Evolutionary conservation across 1,284 basidiomycete species (phyloP).

Genomic region (Cryptococcus sp.): DNA sequence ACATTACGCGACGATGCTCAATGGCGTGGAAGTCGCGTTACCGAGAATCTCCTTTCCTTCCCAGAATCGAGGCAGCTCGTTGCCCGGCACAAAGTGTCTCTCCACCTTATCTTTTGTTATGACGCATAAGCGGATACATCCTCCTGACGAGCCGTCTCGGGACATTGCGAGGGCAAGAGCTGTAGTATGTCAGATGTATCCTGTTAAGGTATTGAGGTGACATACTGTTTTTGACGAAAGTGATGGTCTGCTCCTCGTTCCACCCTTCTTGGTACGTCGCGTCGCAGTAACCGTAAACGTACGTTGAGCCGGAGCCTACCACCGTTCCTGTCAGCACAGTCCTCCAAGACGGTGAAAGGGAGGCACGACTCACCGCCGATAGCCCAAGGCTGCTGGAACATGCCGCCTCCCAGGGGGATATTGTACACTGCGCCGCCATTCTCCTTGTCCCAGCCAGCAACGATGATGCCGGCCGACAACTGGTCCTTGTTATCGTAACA

Average conservation of each 20-base stretch:
- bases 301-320: constrained; percentile 92
- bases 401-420: constrained; percentile 88
- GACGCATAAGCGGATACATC: constrained; percentile 95
- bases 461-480: constrained; percentile 92
- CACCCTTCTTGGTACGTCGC: constrained; percentile 96
- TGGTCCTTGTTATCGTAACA: constrained; percentile 94
- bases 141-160: constrained; percentile 96
- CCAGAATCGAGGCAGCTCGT: constrained; percentile 70
- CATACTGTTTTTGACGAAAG: constrained; percentile 93
- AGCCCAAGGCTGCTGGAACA: constrained; percentile 94
- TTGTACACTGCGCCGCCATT: constrained; percentile 95
- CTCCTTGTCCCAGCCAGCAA: constrained; percentile 96
- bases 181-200: constrained; percentile 42
- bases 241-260: constrained; percentile 84
- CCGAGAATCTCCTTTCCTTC: constrained; percentile 49
- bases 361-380: constrained; percentile 71
- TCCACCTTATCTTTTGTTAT: constrained; percentile 92
- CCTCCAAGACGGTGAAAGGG: not conserved
- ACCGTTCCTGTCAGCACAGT: not conserved
- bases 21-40: not conserved
- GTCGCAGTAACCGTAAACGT: constrained; percentile 99
- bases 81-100: constrained; percentile 90
- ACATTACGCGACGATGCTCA: too few species aligned
- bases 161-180: constrained; percentile 95
- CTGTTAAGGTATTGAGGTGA: not conserved